Percentiles rank a stretch among this genome's conserved stretches.
These are phyloP conservation scores for Grosmannia serpens DNA, from an alignment of 2,329 filamentous ascomycete species.

Conservation along the genomic window DNA sequence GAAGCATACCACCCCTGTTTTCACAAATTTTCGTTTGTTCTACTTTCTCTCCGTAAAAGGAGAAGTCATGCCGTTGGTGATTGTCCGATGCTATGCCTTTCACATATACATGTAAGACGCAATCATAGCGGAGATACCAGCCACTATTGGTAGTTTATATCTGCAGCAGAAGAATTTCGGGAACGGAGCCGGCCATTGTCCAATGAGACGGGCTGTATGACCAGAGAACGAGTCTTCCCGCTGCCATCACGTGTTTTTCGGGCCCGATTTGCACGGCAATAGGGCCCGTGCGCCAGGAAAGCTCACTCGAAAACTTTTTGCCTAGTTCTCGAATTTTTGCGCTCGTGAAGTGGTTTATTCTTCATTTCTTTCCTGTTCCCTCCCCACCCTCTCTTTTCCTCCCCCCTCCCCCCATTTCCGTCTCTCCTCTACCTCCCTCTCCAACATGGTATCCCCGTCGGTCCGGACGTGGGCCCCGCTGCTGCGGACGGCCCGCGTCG, in stretches of 20 bases:
- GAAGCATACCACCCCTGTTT: neutral
- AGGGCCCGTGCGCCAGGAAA: neutral
- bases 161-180: neutral
- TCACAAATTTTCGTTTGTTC: neutral
- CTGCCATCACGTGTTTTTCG: neutral
- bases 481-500: slow-evolving; percentile 67
- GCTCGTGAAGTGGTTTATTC: neutral
- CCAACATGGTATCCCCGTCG: slow-evolving; percentile 61
- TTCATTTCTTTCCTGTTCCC: neutral
- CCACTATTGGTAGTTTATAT: neutral
- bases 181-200: neutral
- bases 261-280: neutral
- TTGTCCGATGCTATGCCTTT: neutral
- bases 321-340: neutral
- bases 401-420: neutral
- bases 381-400: neutral
- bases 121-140: neutral
- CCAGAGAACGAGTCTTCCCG: neutral
- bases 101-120: neutral
- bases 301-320: slow-evolving; percentile 4
- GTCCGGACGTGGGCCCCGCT: slow-evolving; percentile 69
- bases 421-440: neutral
- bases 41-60: neutral
- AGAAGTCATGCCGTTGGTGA: neutral
- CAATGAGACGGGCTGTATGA: neutral